phyloP scores from a whole-genome alignment of 768 basidiomycete genomes.

The Leccinellum luteum region DNA sequence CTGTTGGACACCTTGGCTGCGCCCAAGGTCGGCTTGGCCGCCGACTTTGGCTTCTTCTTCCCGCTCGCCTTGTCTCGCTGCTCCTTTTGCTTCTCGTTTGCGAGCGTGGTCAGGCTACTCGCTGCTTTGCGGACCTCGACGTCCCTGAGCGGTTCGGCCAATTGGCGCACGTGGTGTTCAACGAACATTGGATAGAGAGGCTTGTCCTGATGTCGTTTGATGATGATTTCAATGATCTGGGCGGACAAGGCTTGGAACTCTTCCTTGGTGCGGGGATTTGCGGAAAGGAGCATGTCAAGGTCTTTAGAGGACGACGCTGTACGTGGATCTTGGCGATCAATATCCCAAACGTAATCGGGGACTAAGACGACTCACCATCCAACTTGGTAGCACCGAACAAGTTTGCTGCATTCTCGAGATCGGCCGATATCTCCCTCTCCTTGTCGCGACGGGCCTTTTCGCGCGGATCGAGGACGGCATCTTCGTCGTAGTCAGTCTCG shows the following conservation, averaged over 20 bases:
- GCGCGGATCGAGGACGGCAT: constrained; percentile 73
- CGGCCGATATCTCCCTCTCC: constrained; percentile 81
- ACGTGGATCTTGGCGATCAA: not conserved
- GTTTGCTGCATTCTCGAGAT: constrained; percentile 80
- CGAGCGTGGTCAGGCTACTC: constrained; percentile 76
- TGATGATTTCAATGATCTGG: constrained; percentile 67
- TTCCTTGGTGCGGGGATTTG: constrained; percentile 83
- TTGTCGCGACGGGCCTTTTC: constrained; percentile 75
- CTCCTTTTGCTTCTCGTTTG: constrained; percentile 95
- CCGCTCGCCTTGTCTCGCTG: constrained; percentile 81
- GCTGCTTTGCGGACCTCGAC: constrained; percentile 91
- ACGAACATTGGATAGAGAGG: constrained; percentile 83
- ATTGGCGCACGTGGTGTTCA: constrained; percentile 76
- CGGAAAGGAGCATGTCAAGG: constrained; percentile 69
- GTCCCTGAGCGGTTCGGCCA: constrained; percentile 78
- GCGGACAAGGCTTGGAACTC: constrained; percentile 78
- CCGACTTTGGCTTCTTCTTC: constrained; percentile 82
- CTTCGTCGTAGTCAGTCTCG: constrained; percentile 64
- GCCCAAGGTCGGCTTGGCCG: constrained; percentile 73
- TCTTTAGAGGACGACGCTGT: constrained; percentile 67
- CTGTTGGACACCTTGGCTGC: constrained; percentile 63
- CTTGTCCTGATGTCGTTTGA: constrained; percentile 77
- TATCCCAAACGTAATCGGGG: not conserved
- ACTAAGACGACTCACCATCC: constrained; percentile 46
- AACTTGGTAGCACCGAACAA: constrained; percentile 71